Base-by-base conservation (phyloP, 148 eudicot genomes). In the Camellia lanceoleosa region DNA sequence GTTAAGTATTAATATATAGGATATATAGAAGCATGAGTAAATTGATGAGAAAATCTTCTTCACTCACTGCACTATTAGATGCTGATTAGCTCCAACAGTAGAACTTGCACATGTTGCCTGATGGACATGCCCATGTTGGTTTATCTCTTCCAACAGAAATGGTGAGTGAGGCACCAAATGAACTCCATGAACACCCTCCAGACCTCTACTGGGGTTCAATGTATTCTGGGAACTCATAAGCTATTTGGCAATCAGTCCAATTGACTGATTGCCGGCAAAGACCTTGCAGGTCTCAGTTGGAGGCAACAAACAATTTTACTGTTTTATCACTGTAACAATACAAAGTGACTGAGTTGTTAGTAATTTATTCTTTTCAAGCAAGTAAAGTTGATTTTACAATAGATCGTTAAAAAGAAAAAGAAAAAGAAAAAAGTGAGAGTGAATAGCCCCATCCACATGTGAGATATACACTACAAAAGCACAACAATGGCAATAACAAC, bases 161-260 rank as follows among this genome's bases (percentile, higher is more conserved):
- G 98, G 97, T 18, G 92, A 89, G 79, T 86, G 91, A 75, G 93
- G 90, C 69, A 87, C 88, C 83, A 96, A 81, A 81, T 91, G 97
- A 66, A 96, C 90, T 80, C 97, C 98, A 82, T 88, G 92, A 52
- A 96, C 85, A 82, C 97, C 98, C 82, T 89, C 86, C 38, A 96
- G 85, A 84, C 90, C 86, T 85, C 81, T 86, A 61, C 88, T 87
- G 43, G 83, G 74, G 71, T 72, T 90, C 86, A 87, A 62, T 62
- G 85, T 82, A 83, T 82, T 85, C 80, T 80, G 85, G 84, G 88
- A 85, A 93, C 86, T 79, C 99, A 95, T 95, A 66, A 74, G 85
- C 75, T 79, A 78, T 75, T 15, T 75, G 83, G 86, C 88, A 93
- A 87, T 75, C 86, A 81, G 79, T 85, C 86, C 44, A 71, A 72